Percentiles rank a stretch among this genome's conserved stretches.
Conservation (phyloP, 768 basidiomycete species). For the Phylloporus rhodoxanthus region DNA sequence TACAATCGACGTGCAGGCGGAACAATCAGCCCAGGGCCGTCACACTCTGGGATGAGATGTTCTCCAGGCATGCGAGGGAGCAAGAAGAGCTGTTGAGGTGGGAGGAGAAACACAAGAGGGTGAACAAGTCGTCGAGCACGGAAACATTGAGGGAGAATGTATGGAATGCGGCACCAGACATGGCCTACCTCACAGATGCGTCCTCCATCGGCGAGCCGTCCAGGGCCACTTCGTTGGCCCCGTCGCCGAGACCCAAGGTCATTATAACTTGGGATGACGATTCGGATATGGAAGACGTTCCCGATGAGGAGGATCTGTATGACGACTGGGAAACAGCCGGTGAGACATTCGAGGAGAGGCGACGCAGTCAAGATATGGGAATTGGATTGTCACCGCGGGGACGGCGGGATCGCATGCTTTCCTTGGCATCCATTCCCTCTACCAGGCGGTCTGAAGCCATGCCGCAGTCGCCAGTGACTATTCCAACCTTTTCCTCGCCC, state of each 20-base stretch:
- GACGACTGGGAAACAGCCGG: slow-evolving; percentile 1
- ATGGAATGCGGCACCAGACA: slow-evolving; percentile 3
- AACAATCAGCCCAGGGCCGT: slow-evolving; percentile 15
- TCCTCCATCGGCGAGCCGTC: slow-evolving; percentile 18
- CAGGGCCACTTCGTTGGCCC: slow-evolving; percentile 12
- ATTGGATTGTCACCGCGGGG: not conserved
- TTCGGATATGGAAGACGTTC: slow-evolving; percentile 5
- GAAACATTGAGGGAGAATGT: slow-evolving; percentile 36
- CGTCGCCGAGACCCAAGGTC: slow-evolving; percentile 17
- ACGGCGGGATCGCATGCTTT: slow-evolving; percentile 4
- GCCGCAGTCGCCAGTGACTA: slow-evolving; percentile 23
- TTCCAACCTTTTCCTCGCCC: slow-evolving; percentile 15
- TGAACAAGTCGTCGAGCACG: slow-evolving; percentile 34
- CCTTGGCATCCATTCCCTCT: slow-evolving; percentile 29
- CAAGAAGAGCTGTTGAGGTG: slow-evolving; percentile 49
- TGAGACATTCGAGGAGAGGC: not conserved
- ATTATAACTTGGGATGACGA: slow-evolving; percentile 14
- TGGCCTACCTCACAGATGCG: slow-evolving; percentile 13
- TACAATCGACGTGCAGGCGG: slow-evolving; percentile 27
- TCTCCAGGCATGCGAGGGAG: slow-evolving; percentile 52
- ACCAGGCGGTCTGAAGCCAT: slow-evolving; percentile 13
- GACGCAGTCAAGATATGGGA: not conserved
- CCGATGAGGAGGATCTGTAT: not conserved
- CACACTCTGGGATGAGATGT: slow-evolving; percentile 58
- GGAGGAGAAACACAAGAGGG: slow-evolving; percentile 35